Conservation (phyloP, 192 early-diverging fungal species). For the Endogone sp. region DNA sequence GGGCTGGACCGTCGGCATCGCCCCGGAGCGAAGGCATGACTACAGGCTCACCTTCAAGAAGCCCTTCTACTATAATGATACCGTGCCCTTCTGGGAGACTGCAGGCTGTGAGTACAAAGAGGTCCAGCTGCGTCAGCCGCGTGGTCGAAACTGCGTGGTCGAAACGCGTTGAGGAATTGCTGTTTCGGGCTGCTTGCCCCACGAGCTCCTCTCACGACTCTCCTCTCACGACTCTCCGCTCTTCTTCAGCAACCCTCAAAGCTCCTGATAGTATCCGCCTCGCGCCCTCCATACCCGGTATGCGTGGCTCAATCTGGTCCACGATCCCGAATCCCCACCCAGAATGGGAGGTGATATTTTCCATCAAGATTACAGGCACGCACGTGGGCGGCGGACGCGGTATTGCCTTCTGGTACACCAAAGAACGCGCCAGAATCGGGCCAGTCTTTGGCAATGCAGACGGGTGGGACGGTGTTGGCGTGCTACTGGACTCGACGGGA, state of each 20-base stretch:
- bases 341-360: conserved; percentile 70
- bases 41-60: conserved; percentile 61
- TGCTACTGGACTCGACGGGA: conserved; percentile 64
- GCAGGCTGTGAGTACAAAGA: conserved; percentile 37
- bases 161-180: no score
- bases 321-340: conserved; percentile 50
- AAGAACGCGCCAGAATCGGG: conserved; percentile 46
- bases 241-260: conserved; percentile 9
- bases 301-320: conserved; percentile 59
- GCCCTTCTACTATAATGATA: conserved; percentile 42
- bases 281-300: conserved; percentile 53
- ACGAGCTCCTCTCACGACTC: no score
- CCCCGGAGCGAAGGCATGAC: conserved; percentile 35
- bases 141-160: not conserved
- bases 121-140: not conserved
- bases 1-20: conserved; percentile 4
- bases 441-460: conserved; percentile 64
- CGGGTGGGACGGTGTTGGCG: conserved; percentile 58
- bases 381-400: conserved; percentile 65
- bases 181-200: no score
- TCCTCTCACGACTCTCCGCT: no score
- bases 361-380: conserved; percentile 56
- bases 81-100: conserved; percentile 47
- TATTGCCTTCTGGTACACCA: conserved; percentile 80
- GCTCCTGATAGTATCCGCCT: conserved; percentile 53